A percentile compares a stretch with the other conserved stretches of the same genome.
Conservation (phyloP, 345 rosid species). For the Aethionema arabicum region DNA sequence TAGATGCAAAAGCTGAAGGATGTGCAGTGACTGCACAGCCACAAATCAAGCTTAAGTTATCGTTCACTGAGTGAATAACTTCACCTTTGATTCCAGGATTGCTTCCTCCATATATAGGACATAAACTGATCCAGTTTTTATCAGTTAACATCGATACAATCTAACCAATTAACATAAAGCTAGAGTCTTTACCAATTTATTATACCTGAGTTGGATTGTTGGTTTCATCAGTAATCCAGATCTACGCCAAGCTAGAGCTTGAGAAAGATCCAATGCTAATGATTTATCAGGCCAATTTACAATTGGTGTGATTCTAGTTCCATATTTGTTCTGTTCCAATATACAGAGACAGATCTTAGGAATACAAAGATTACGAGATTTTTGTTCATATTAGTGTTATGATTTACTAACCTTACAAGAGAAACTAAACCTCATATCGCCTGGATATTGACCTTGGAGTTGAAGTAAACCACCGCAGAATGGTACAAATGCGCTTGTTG, state of each 20-base stretch:
- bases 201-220: conserved; percentile 72
- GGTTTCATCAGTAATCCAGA: conserved; percentile 94
- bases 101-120: conserved; percentile 88
- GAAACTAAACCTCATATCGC: conserved; percentile 94
- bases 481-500: conserved; percentile 87
- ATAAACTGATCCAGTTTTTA: conserved; percentile 47
- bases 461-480: conserved; percentile 89
- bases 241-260: conserved; percentile 88
- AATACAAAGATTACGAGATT: background rate
- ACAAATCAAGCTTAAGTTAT: conserved; percentile 70
- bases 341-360: conserved; percentile 9
- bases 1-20: conserved; percentile 78
- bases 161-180: too few species aligned
- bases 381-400: background rate
- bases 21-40: conserved; percentile 62
- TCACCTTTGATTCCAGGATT: conserved; percentile 81
- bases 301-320: conserved; percentile 82
- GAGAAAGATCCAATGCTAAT: conserved; percentile 62
- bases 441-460: conserved; percentile 97
- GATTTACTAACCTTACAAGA: conserved; percentile 64
- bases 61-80: conserved; percentile 74
- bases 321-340: conserved; percentile 74
- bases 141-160: background rate
- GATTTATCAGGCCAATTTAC: conserved; percentile 94
- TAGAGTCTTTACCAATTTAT: background rate